Base-by-base conservation (phyloP, 2,329 filamentous ascomycete species). In the Neopestalotiopsis sp. region DNA sequence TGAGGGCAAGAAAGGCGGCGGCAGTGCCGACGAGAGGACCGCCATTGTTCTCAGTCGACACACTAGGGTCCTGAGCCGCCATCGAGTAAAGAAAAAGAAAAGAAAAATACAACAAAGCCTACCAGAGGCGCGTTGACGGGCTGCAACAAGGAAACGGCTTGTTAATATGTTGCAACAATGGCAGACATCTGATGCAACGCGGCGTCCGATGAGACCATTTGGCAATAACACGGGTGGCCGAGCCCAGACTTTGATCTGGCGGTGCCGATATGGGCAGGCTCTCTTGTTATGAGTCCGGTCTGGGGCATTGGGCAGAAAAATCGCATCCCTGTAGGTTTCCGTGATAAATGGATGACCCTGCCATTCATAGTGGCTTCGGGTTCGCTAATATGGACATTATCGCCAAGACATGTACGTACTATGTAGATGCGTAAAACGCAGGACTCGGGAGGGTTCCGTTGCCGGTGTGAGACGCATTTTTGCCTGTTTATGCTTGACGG, bases 1-100 rank as follows among this genome's bases (percentile, higher is more conserved):
- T 71, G 12, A 82, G 69, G 68, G 72, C 30, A 71, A 83, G 70
- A 77, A 81, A 76, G 75, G 76, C 69, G 80, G 82, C 66, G 79
- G 82, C 68, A 70, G 80, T 74, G 58, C 66, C 67, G 56, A 78
- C 70, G 66, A 79, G 70, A 66, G 75, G 71, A 67, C 66, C 67
- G 73, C 75, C 77, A 72, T 79, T 79, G 70, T 70, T 77, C 68
- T 78, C 76, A 42, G 74, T 78, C 20, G 75, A 72, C 61, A 71
- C 74, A 66, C 71, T 76, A 61, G 77, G 76, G 58, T 79, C 77
- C 63, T 79, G 77, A 61, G 75, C 74, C 68, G 73, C 73, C 77
- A 78, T 78, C 65, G 74, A 49, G n/a, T 17, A 12, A 7, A 53
- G 45, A 53, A 38, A 38, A 38, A 7, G 34, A 10, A 7, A 10